These are phyloP conservation scores for Ustilago esculenta DNA, from an alignment of 1,284 basidiomycete species.

Conservation along the genomic window DNA sequence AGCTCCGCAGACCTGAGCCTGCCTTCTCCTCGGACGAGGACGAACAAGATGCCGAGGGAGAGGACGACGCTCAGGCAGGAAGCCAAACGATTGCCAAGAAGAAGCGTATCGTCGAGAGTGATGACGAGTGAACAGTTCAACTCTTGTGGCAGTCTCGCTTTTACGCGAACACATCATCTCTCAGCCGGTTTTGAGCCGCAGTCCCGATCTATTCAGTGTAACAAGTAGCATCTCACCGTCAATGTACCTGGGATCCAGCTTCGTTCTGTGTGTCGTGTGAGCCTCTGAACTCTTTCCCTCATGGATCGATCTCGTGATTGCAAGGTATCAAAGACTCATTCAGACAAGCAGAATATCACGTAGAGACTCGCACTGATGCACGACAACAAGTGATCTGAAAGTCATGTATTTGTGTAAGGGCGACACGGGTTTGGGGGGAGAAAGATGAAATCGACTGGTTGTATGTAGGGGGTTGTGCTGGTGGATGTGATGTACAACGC, in stretches of 20 bases:
- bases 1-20: constrained; percentile 37
- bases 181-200: too few relatives aligned
- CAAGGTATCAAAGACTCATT: too few relatives aligned
- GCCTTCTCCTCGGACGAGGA: constrained; percentile 45
- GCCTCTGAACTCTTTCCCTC: too few relatives aligned
- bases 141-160: too few relatives aligned
- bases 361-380: too few relatives aligned
- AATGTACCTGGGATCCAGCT: too few relatives aligned
- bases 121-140: constrained; percentile 32
- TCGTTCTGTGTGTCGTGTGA: too few relatives aligned
- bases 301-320: too few relatives aligned
- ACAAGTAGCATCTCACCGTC: too few relatives aligned
- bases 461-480: constrained; percentile 23
- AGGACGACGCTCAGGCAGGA: constrained; percentile 15
- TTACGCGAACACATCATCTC: too few relatives aligned
- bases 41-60: constrained; percentile 34
- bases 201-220: too few relatives aligned
- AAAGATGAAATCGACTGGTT: constrained; percentile 11
- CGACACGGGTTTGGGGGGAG: constrained; percentile 15
- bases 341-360: too few relatives aligned
- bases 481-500: constrained; percentile 39
- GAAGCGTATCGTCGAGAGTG: constrained; percentile 53
- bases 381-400: constrained; percentile 15
- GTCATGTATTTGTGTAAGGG: constrained; percentile 52
- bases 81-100: constrained; percentile 38